Base-by-base conservation (phyloP, 73 alveolate genomes). In the Paramecium sonneborni region DNA sequence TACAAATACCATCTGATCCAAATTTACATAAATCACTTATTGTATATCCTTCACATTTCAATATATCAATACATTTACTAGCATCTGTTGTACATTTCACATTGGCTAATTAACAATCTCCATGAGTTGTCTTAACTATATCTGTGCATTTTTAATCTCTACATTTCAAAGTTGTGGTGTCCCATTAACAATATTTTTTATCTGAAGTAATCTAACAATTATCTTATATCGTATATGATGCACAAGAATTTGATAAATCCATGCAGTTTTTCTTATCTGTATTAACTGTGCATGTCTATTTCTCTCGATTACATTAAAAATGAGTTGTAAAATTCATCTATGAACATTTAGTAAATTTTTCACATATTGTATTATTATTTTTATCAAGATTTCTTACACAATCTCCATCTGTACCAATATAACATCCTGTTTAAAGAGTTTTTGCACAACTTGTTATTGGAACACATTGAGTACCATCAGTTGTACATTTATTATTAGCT, bases 391-490 rank as follows among this genome's bases (percentile, higher is more conserved):
- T 79, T 44, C 28, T 39, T 2, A 79, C 90, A 79, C 90, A 79
- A 11, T 23, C 76, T 0, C 90, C 90, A 79, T 79, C 90, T 30
- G 72, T 79, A 24, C 90, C 90, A 23, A 43, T 5, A 79, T 79
- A 44, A 44, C 90, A 79, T 43, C 62, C 69, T n/a, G 74, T 46
- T 14, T 30, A 23, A 15, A 30, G 34, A 7, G 90, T 79, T 20
- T 43, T 79, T 26, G 90, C 69, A 44, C 90, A 79, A 30, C 41
- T 26, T 43, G 90, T 79, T 2, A 43, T 43, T 9, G 90, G 76
- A 6, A 79, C 43, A 44, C 90, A 79, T 39, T 79, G 39, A 3
- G 90, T 79, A 41, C 90, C 90, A 79, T 79, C 90, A 30, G 90
- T 39, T 21, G 90, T 79, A 79, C 90, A 79, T 10, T 43, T 23